Conservation (phyloP, 2,329 filamentous ascomycete genomes). For the Escovopsis sp. region DNA sequence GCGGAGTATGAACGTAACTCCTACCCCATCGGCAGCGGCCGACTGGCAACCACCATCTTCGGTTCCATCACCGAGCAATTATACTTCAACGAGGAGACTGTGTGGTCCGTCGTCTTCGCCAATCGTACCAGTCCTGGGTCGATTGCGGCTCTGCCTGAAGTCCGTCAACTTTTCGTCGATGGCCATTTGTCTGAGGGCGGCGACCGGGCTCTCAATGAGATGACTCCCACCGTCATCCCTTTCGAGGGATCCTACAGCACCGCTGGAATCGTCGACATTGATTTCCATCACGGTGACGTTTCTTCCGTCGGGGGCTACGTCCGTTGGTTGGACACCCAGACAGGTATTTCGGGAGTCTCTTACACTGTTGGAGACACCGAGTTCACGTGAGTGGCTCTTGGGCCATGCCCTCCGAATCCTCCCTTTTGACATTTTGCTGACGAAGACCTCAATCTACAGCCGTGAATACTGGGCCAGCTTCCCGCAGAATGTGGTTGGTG, state of each 20-base stretch:
- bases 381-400: slow-evolving; percentile 8
- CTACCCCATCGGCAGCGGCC: slow-evolving; percentile 30
- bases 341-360: slow-evolving; percentile 18
- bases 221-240: not conserved
- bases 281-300: slow-evolving; percentile 17
- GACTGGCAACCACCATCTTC: slow-evolving; percentile 23
- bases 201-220: slow-evolving; percentile 11
- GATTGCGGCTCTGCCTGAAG: slow-evolving; percentile 15
- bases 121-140: slow-evolving; percentile 23
- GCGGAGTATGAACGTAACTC: slow-evolving; percentile 13
- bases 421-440: not conserved
- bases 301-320: slow-evolving; percentile 15
- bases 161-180: slow-evolving; percentile 22
- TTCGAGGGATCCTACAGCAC: slow-evolving; percentile 3
- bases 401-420: not conserved
- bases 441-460: slow-evolving; percentile 4
- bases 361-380: slow-evolving; percentile 19
- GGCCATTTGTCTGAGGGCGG: slow-evolving; percentile 23
- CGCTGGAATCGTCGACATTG: slow-evolving; percentile 16
- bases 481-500: slow-evolving; percentile 22
- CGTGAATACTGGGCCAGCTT: slow-evolving; percentile 25
- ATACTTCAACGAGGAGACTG: slow-evolving; percentile 28
- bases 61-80: slow-evolving; percentile 25
- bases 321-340: slow-evolving; percentile 23
- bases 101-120: slow-evolving; percentile 23